Evolutionary conservation across 495 filamentous ascomycete genomes (phyloP).

Genomic region (Talaromyces proteolyticus): DNA sequence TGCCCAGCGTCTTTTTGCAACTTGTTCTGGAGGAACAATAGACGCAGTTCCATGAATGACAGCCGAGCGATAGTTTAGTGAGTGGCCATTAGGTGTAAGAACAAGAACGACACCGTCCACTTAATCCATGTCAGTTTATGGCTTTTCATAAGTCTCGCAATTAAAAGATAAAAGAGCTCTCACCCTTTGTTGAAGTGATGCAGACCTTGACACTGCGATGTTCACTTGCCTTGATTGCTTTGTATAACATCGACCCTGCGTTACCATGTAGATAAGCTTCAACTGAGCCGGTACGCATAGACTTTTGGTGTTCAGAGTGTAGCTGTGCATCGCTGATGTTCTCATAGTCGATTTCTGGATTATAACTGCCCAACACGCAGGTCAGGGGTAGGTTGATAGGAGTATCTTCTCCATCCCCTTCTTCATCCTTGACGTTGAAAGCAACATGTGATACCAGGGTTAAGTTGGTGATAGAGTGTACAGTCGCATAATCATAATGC

Average conservation of each 20-base stretch:
- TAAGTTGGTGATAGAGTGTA: conserved; percentile 2
- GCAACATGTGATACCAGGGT: conserved; percentile 1
- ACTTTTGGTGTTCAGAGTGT: background rate
- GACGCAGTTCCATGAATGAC: conserved; percentile 1
- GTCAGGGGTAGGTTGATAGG: conserved; percentile 1
- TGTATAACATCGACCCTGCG: background rate
- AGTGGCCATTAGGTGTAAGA: conserved; percentile 1
- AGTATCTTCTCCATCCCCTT: conserved; percentile 1
- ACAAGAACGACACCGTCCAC: conserved; percentile 2
- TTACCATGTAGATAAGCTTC: conserved; percentile 5
- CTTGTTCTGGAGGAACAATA: background rate
- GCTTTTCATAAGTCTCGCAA: background rate
- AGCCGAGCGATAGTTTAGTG: conserved; percentile 2
- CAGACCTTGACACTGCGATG: background rate
- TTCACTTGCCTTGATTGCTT: conserved; percentile 1
- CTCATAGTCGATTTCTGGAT: background rate
- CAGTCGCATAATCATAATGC: conserved; percentile 1
- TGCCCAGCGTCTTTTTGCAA: conserved; percentile 1
- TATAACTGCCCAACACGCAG: conserved; percentile 1
- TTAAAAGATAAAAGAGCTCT: background rate
- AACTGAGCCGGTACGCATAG: background rate
- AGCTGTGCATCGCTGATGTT: background rate
- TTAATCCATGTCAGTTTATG: background rate
- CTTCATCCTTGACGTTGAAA: background rate
- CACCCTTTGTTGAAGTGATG: conserved; percentile 2